Conservation (phyloP, 257 asterid genomes). For the Fraxinus quadrangulata region DNA sequence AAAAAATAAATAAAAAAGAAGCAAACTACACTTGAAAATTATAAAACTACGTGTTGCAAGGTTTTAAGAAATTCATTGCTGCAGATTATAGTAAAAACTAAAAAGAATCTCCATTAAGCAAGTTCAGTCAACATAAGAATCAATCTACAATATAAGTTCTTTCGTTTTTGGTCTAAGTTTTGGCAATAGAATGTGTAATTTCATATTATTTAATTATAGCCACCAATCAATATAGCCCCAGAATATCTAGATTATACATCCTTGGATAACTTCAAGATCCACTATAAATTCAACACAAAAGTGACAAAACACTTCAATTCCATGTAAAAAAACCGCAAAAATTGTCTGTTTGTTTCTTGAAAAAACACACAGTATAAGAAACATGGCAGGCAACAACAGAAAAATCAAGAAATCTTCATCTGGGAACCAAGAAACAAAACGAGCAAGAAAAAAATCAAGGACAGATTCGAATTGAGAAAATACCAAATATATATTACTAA, state of each 20-base stretch:
- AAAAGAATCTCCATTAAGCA: no score
- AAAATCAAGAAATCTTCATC: slow-evolving; percentile 27
- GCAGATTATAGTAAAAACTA: background rate
- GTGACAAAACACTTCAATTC: slow-evolving; percentile 1
- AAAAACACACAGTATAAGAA: background rate
- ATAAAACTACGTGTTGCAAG: background rate
- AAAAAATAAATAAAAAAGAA: background rate
- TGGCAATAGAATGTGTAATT: slow-evolving; percentile 21
- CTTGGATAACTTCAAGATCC: slow-evolving; percentile 15
- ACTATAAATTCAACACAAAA: slow-evolving; percentile 7
- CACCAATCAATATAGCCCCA: slow-evolving; percentile 29
- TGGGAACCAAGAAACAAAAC: background rate
- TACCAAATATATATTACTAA: no score
- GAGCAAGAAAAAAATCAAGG: no score
- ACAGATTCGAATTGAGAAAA: no score
- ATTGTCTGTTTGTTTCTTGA: background rate
- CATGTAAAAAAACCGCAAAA: background rate
- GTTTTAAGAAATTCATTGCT: background rate
- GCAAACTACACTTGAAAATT: background rate
- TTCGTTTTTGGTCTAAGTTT: background rate
- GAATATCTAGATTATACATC: slow-evolving; percentile 19
- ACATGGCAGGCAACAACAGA: slow-evolving; percentile 36
- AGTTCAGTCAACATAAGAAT: no score
- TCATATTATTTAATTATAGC: slow-evolving; percentile 22
- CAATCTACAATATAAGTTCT: slow-evolving; percentile 26